Evolutionary conservation across 2,329 filamentous ascomycete species (phyloP), one percentile per base, ranked within the genome.

Genomic region (Capronia epimyces): DNA sequence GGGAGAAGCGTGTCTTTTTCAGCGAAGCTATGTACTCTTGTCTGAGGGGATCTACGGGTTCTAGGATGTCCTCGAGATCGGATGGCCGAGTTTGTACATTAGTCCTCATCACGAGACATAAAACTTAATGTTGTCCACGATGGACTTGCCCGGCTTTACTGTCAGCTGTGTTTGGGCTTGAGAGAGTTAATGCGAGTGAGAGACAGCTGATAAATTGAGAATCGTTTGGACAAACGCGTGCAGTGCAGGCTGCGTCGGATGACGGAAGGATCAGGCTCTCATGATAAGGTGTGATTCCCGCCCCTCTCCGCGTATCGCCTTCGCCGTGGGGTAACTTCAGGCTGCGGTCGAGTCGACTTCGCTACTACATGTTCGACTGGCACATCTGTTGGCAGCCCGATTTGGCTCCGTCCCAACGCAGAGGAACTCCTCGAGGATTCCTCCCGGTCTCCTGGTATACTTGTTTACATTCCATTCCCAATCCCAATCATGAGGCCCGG

Each of bases 1-100:
- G 34, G 44, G 40, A 39, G 31, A 47, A 87, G 85, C 52, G 89
- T 91, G 0, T 94, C 87, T 63, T 94, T 87, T 63, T 95, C 60
- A 90, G 83, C 63, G 90, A 95, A 68, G 89, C 96, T 64, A 96
- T 96, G 90, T 76, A 82, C 44, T 88, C 82, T 29, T 73, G 97
- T 54, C 81, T 82, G 21, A 37, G 37, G 32, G 40, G 22, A 20
- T 47, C 31, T 20, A 32, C 29, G 22, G 24, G 24, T 31, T 43
- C 49, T 43, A 27, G 43, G 49, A 43, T 34, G 47, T 40, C 32
- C 43, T 43, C 15, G 29, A 44, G 22, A 39, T 45, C 37, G 12
- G 16, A 37, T 42, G 16, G 43, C 29, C 18, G 31, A 48, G 45
- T 39, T 25, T 57, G 55, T 57, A 57, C 51, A 57, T 52, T 54